A percentile compares a stretch with the other conserved stretches of the same genome.
Conservation (phyloP, 306 rosid species). For the Ziziphus jujuba region DNA sequence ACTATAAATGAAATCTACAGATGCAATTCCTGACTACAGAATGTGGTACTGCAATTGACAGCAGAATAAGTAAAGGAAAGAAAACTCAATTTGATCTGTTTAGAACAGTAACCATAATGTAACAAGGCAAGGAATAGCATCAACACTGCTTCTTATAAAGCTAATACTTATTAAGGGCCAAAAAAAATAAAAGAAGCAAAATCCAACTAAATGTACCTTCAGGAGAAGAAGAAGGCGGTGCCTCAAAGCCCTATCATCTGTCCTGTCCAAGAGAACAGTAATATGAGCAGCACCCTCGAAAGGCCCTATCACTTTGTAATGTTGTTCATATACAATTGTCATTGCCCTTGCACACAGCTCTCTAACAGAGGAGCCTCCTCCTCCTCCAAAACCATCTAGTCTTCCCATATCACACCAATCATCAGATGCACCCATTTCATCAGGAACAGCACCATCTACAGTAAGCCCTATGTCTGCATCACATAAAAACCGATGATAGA, state of each 20-base stretch:
- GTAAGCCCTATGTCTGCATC: conserved; percentile 98
- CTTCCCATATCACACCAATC: conserved; percentile 99
- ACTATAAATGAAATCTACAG: not conserved
- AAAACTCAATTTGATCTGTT: not conserved
- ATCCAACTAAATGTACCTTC: conserved; percentile 54
- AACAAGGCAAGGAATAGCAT: conserved; percentile 5
- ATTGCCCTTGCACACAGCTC: conserved; percentile 99
- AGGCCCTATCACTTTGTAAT: conserved; percentile 77
- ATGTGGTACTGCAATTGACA: not conserved
- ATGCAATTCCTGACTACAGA: not conserved
- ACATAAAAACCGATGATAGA: conserved; percentile 90
- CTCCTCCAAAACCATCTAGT: conserved; percentile 99
- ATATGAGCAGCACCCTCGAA: conserved; percentile 95
- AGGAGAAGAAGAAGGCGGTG: conserved; percentile 95
- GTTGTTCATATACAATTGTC: conserved; percentile 97
- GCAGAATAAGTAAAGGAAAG: not conserved
- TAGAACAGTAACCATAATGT: not conserved
- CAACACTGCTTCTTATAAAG: not conserved
- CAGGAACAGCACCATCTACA: conserved; percentile 97
- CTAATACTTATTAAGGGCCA: not conserved
- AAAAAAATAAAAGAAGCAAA: conserved; percentile 1
- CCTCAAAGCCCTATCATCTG: conserved; percentile 97
- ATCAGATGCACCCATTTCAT: conserved; percentile 98
- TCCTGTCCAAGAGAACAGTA: conserved; percentile 96
- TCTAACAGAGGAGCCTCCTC: conserved; percentile 95